Base-by-base conservation (phyloP, 2,329 filamentous ascomycete species). In the Didymella sp. region DNA sequence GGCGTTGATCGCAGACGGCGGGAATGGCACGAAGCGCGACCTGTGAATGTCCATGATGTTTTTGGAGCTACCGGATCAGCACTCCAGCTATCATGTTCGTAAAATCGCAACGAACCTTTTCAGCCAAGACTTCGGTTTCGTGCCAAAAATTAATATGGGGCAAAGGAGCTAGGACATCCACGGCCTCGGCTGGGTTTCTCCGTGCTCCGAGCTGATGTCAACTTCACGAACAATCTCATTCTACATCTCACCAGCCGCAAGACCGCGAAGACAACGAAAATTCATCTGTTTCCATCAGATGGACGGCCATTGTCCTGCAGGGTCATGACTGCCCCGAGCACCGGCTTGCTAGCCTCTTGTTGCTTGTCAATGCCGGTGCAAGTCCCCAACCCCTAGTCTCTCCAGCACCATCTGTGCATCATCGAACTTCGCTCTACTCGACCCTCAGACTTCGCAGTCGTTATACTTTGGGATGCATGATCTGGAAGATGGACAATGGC, bases 21-120 rank as follows among this genome's bases (percentile, higher is more conserved):
- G 92, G 78, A 91, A 98, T 37, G 91, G 90, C 67, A 99, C 90
- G 79, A 99, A 99, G 73, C 95, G 91, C 74, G 93, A 96, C 71
- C 95, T 91, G 81, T 99, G 95, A 74, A 99, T 89, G 79, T 98
- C 94, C 94, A 98, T 97, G 58, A 45, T 67, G 47, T 22, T 41
- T 19, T 25, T n/a, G n/a, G n/a, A n/a, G 56, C 65, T 68, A 60
- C 59, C 61, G 60, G 25, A 37, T 52, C 50, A 51, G 60, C 41
- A 54, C 33, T 37, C 51, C 53, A 44, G 56, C 56, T 52, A 60
- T 59, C 62, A 67, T 63, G 47, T 28, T 61, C 43, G 30, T 48
- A 47, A 58, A 59, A 44, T 56, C 41, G 56, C 38, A 49, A 28
- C 37, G 60, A 67, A 63, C 63, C n/a, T n/a, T n/a, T n/a, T n/a